Evolutionary conservation across 106 monocot genomes (phyloP).

Genomic region (Allium cepa): DNA sequence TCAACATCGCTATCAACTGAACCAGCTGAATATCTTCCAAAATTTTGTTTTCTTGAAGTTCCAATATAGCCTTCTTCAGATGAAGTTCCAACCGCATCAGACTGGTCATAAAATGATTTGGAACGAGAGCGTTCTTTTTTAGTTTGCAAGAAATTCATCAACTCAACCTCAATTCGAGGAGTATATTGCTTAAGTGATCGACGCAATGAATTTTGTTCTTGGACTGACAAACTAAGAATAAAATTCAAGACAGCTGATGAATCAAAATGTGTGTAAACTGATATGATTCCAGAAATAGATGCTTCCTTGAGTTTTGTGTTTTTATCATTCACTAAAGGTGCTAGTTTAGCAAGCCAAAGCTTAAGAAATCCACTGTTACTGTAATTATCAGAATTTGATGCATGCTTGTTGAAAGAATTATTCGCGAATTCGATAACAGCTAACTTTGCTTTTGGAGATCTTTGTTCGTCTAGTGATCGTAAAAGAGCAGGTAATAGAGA

Average conservation of each 20-base stretch:
- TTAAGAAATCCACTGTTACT: slow-evolving; percentile 82
- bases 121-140: slow-evolving; percentile 91
- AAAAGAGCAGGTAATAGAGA: slow-evolving; percentile 85
- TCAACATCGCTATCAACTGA: slow-evolving; percentile 68
- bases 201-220: slow-evolving; percentile 83
- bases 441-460: slow-evolving; percentile 96
- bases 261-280: slow-evolving; percentile 90
- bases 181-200: slow-evolving; percentile 94
- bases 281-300: slow-evolving; percentile 85
- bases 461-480: slow-evolving; percentile 93
- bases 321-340: slow-evolving; percentile 87
- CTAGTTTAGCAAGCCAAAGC: slow-evolving; percentile 91
- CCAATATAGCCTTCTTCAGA: slow-evolving; percentile 80
- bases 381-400: slow-evolving; percentile 60
- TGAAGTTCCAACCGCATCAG: slow-evolving; percentile 73
- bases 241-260: slow-evolving; percentile 83
- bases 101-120: slow-evolving; percentile 80
- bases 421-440: slow-evolving; percentile 98
- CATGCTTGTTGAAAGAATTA: slow-evolving; percentile 89
- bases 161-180: slow-evolving; percentile 96
- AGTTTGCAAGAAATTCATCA: slow-evolving; percentile 86
- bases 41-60: slow-evolving; percentile 56
- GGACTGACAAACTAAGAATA: slow-evolving; percentile 76
- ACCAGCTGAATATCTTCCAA: slow-evolving; percentile 67
- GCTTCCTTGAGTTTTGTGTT: slow-evolving; percentile 95